Evolutionary conservation across 1,284 basidiomycete genomes (phyloP).

Genomic region (Jaminaea rosea): DNA sequence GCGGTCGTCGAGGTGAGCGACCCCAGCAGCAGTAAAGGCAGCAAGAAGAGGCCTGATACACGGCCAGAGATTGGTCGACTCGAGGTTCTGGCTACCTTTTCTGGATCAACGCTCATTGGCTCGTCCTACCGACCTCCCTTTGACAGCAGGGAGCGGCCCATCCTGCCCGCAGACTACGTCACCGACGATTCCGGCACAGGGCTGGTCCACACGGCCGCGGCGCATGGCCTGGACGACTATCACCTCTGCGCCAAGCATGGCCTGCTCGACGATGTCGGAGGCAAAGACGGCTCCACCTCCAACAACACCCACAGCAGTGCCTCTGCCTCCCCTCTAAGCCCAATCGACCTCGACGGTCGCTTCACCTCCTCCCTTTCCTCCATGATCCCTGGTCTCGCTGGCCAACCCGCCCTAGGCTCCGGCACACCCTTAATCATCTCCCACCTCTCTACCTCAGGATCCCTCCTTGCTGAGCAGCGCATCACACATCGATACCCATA

Average conservation of each 20-base stretch:
- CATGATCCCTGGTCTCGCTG: conserved; percentile 47
- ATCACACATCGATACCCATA: conserved; percentile 87
- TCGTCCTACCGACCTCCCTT: conserved; percentile 66
- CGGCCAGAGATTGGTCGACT: conserved; percentile 14
- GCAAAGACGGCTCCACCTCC: conserved; percentile 2
- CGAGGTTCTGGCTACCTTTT: conserved; percentile 13
- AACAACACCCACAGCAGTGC: not conserved
- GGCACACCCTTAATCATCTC: conserved; percentile 64
- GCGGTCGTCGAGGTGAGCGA: not conserved
- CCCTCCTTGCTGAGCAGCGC: conserved; percentile 58
- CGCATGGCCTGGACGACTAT: conserved; percentile 91
- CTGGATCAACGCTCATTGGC: conserved; percentile 53
- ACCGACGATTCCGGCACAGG: conserved; percentile 85
- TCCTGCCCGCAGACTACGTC: conserved; percentile 60
- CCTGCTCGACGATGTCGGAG: conserved; percentile 6
- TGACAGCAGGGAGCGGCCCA: conserved; percentile 47
- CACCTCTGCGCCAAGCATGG: conserved; percentile 30
- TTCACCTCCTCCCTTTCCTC: conserved; percentile 53
- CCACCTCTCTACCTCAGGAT: conserved; percentile 50
- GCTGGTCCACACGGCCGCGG: conserved; percentile 89
- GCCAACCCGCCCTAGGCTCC: conserved; percentile 63
- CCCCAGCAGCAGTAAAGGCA: not conserved
- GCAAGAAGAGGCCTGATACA: not conserved
- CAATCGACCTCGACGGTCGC: conserved; percentile 67
- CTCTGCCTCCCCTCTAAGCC: conserved; percentile 23